Percentiles rank a stretch among this genome's conserved stretches.
phyloP scores from a whole-genome alignment of 1,284 basidiomycete genomes.

The Moniliophthora roreri region DNA sequence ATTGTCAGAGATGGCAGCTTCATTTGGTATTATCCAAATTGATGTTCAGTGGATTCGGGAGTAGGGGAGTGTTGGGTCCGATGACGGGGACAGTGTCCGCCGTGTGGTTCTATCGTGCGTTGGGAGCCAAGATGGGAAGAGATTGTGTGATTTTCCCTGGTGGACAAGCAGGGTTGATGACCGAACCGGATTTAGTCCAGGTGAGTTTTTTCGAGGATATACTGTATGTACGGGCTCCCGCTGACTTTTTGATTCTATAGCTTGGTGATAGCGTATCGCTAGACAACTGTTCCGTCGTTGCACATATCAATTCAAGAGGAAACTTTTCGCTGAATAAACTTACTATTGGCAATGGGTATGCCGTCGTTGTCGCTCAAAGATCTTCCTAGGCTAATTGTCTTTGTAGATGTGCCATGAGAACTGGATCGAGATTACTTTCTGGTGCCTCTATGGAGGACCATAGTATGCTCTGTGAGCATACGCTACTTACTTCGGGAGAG shows the following conservation, averaged over 20 bases:
- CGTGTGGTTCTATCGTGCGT: constrained; percentile 39
- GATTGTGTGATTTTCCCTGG: constrained; percentile 38
- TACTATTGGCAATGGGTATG: constrained; percentile 36
- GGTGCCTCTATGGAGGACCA: constrained; percentile 49
- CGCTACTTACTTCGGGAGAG: constrained; percentile 45
- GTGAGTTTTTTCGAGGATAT: constrained; percentile 23
- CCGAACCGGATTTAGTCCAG: constrained; percentile 42
- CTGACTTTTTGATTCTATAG: constrained; percentile 18
- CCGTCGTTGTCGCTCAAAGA: constrained; percentile 5
- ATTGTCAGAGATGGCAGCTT: constrained; percentile 46
- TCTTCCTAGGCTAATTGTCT: not conserved
- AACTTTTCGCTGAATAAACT: constrained; percentile 41
- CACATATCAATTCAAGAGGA: constrained; percentile 45
- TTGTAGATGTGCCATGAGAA: constrained; percentile 35
- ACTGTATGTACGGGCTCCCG: not conserved
- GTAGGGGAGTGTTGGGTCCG: constrained; percentile 36
- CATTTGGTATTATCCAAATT: constrained; percentile 36
- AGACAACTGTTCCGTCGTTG: constrained; percentile 45
- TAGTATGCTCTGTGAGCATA: constrained; percentile 47
- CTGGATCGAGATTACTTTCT: constrained; percentile 44
- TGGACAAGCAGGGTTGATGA: constrained; percentile 39
- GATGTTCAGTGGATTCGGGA: constrained; percentile 36
- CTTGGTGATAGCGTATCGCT: constrained; percentile 39
- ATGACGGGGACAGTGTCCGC: constrained; percentile 38
- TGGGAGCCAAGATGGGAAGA: constrained; percentile 40